Base-by-base conservation (phyloP, 305 asterid species). In the Fraxinus sp. region DNA sequence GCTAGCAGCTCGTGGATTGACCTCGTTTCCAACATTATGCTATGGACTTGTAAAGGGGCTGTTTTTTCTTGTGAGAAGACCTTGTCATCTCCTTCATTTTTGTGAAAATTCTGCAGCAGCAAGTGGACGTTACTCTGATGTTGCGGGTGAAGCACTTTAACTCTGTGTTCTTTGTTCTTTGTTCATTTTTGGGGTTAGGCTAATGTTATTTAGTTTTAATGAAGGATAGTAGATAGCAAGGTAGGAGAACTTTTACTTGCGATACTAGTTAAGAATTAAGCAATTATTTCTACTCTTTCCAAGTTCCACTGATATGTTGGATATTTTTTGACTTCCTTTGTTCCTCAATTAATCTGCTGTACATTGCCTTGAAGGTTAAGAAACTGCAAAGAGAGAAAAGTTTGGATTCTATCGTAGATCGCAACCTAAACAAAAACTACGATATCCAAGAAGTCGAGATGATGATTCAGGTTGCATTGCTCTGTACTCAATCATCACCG, bases 391-490 rank as follows among this genome's bases (percentile, higher is more conserved):
- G 90, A 83, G 98, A 94, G 93, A 94, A 90, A 84, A 83, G 86
- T 59, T 86, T 94, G 4, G 92, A 93, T 14, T 90, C 88, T 1
- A 94, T 94, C 10, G 94, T 94, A 49, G 98, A 94, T 84, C 82
- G 88, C 59, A 94, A 94, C 85, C 88, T 94, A 74, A 85, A 80
- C 9, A 81, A 57, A 33, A 88, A 85, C 78, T 92, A 85, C 86
- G 86, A 89, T 85, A 91, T 93, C 66, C 80, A 92, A 2, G 97
- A 93, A 84, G 97, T 94, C 32, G 98, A 94, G 90, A 92, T 92
- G 95, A 93, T 94, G 97, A 94, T 93, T 80, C 95, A 94, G 90
- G 97, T 94, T 4, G 98, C 98, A 4, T 79, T 94, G 32, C 93
- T 93, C 2, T 93, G 98, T 81, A 93, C 98, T 10, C 98, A 94